A percentile compares a stretch with the other conserved stretches of the same genome.
Conservation (phyloP, 257 asterid genomes). For the Salvia splendens region DNA sequence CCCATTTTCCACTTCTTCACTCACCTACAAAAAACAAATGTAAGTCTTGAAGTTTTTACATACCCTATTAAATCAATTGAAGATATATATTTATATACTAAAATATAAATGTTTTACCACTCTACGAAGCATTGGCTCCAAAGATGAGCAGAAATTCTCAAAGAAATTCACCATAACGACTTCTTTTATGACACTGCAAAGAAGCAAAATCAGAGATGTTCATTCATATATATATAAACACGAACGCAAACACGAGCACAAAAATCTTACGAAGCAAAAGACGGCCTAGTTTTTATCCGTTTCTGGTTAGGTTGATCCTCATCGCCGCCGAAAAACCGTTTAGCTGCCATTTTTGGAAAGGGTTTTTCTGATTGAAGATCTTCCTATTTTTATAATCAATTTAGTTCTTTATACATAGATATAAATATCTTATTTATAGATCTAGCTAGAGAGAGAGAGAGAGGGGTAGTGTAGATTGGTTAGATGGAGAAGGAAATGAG, state of each 20-base stretch:
- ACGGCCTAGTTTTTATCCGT: conserved; percentile 45
- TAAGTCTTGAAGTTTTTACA: too few relatives aligned
- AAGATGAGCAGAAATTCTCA: conserved; percentile 53
- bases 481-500: not conserved
- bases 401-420: not conserved
- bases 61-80: too few relatives aligned
- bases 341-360: conserved; percentile 52
- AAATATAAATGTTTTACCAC: conserved; percentile 44
- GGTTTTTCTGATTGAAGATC: not conserved
- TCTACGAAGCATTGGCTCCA: conserved; percentile 76
- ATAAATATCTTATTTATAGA: not conserved
- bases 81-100: too few relatives aligned
- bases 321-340: conserved; percentile 45
- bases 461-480: too few relatives aligned
- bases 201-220: not conserved
- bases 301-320: conserved; percentile 48
- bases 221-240: not conserved
- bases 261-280: conserved; percentile 67
- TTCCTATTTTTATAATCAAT: not conserved
- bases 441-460: not conserved
- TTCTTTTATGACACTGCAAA: conserved; percentile 58
- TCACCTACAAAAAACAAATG: conserved; percentile 39
- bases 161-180: conserved; percentile 57
- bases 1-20: conserved; percentile 69
- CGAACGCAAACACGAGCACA: not conserved